Conservation (phyloP, 225 moss, liverwort and hornwort species). For the Physcomitrium patens region DNA sequence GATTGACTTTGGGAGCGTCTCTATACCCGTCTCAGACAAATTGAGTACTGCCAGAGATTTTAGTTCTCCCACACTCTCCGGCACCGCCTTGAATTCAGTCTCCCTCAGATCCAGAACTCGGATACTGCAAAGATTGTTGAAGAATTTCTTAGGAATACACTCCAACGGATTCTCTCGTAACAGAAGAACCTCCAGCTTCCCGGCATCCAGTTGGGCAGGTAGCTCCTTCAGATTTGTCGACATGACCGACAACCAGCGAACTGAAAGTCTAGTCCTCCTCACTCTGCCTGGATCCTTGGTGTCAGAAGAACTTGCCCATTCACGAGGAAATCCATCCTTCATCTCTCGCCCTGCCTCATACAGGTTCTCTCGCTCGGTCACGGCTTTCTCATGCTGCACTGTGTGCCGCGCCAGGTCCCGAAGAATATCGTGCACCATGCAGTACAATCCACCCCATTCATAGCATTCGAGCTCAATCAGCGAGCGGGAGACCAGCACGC, state of each 20-base stretch:
- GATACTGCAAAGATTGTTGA: conserved; percentile 9
- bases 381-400: too few species aligned
- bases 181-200: conserved; percentile 11
- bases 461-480: too few species aligned
- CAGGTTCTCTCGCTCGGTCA: too few species aligned
- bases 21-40: background rate
- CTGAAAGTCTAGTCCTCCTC: conserved; percentile 13
- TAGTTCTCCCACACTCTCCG: conserved; percentile 13
- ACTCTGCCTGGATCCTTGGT: background rate
- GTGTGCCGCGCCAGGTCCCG: too few species aligned
- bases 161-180: conserved; percentile 18
- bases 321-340: too few species aligned
- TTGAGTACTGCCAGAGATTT: conserved; percentile 16
- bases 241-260: conserved; percentile 32
- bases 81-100: background rate
- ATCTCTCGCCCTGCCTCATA: too few species aligned
- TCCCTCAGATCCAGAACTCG: conserved; percentile 11
- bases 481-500: too few species aligned
- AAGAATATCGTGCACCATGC: too few species aligned
- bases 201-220: conserved; percentile 17
- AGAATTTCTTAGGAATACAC: background rate
- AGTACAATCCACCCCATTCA: too few species aligned
- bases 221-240: conserved; percentile 23
- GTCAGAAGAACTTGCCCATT: conserved; percentile 25
- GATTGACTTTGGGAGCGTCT: conserved; percentile 12